Evolutionary conservation across 768 basidiomycete species (phyloP).

Genomic region (Lactifluus subvellereus): DNA sequence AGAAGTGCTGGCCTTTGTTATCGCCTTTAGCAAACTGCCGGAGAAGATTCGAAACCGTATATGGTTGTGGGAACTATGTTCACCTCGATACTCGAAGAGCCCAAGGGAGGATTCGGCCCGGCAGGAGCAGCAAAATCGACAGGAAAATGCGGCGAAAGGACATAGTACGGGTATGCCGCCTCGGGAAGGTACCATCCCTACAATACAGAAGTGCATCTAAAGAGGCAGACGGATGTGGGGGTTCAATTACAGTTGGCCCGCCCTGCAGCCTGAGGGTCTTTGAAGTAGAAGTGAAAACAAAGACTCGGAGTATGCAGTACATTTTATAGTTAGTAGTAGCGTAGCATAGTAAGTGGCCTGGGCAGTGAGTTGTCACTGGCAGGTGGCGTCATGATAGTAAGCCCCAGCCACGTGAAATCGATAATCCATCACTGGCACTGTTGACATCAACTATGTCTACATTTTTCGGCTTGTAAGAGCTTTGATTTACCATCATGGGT

Average conservation of each 20-base stretch:
- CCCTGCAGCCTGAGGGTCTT: constrained; percentile 53
- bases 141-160: constrained; percentile 34
- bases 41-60: neutral
- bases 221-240: neutral
- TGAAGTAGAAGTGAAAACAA: constrained; percentile 68
- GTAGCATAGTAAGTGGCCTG: no score
- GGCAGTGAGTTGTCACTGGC: no score
- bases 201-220: neutral
- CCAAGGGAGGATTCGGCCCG: constrained; percentile 65
- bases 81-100: constrained; percentile 50
- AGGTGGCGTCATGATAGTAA: neutral
- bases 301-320: constrained; percentile 41
- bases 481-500: neutral
- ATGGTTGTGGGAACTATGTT: constrained; percentile 2
- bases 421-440: neutral
- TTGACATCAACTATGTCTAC: constrained; percentile 53
- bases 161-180: constrained; percentile 34
- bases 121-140: constrained; percentile 42
- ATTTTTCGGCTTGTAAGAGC: constrained; percentile 83
- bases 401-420: neutral
- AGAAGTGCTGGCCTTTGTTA: constrained; percentile 46
- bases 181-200: constrained; percentile 79
- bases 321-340: neutral
- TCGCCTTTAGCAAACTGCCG: constrained; percentile 50
- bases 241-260: constrained; percentile 39